Conservation (phyloP, 306 rosid genomes). For the Senna siamea region DNA sequence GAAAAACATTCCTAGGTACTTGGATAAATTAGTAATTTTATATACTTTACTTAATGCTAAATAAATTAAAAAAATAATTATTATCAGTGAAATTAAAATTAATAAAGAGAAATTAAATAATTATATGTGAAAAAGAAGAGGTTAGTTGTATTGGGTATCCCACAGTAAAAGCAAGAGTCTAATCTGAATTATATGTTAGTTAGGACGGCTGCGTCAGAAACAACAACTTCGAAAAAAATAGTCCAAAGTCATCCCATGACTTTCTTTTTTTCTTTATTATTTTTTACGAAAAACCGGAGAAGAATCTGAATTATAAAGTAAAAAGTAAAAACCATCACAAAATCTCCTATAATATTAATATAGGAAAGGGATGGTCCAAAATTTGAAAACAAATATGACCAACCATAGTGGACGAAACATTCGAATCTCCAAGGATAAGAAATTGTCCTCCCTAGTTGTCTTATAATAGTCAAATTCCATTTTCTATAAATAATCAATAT, state of each 20-base stretch:
- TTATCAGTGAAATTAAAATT: too few species aligned
- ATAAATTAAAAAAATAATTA: too few species aligned
- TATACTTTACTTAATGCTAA: too few species aligned
- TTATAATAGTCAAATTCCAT: neutral
- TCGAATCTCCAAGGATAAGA: neutral
- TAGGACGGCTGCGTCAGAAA: constrained; percentile 1
- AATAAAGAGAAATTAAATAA: too few species aligned
- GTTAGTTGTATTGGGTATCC: too few species aligned
- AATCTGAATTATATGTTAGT: neutral
- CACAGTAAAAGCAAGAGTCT: neutral
- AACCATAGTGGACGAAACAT: constrained; percentile 27
- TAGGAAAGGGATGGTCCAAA: constrained; percentile 12
- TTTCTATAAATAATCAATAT: too few species aligned
- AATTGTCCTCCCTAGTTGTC: neutral
- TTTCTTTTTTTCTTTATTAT: neutral
- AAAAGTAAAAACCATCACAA: neutral
- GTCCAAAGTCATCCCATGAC: neutral
- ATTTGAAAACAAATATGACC: constrained; percentile 33
- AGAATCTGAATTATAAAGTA: constrained; percentile 9
- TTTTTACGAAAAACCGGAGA: neutral
- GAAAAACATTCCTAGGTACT: too few species aligned
- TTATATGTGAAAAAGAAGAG: neutral
- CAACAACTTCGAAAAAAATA: constrained; percentile 9
- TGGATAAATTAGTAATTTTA: too few species aligned
- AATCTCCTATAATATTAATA: neutral